Conservation (phyloP, 805 yeast species). For the Blastobotrys robertii region DNA sequence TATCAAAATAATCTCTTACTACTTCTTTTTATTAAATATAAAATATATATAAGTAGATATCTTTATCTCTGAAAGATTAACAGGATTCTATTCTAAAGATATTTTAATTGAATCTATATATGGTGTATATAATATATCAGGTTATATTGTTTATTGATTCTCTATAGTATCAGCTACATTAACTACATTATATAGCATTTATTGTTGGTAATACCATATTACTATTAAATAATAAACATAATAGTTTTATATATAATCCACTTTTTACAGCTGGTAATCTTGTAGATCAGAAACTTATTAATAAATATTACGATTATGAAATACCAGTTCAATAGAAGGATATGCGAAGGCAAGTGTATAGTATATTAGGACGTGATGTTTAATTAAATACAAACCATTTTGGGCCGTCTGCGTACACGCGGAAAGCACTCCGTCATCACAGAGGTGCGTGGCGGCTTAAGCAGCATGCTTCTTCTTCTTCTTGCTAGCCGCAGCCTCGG, state of each 20-base stretch:
- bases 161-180: constrained; percentile 19
- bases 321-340: no score
- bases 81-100: constrained; percentile 21
- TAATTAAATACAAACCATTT: no score
- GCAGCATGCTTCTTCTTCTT: constrained; percentile 37
- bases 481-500: constrained; percentile 64
- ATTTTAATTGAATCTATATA: constrained; percentile 17
- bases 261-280: no score
- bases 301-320: no score
- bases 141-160: constrained; percentile 19
- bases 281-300: no score
- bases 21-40: constrained; percentile 19
- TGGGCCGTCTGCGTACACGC: no score
- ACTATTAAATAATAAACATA: constrained; percentile 15
- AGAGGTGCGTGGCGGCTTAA: no score
- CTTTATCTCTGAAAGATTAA: constrained; percentile 18
- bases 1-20: no score
- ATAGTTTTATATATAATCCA: constrained; percentile 12
- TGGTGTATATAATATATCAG: constrained; percentile 17
- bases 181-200: constrained; percentile 19
- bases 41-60: constrained; percentile 18
- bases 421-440: no score
- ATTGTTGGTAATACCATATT: constrained; percentile 19
- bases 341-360: no score
- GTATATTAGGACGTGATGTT: no score